Base-by-base conservation (phyloP, 2,329 filamentous ascomycete species). In the Verticillium klebahnii region DNA sequence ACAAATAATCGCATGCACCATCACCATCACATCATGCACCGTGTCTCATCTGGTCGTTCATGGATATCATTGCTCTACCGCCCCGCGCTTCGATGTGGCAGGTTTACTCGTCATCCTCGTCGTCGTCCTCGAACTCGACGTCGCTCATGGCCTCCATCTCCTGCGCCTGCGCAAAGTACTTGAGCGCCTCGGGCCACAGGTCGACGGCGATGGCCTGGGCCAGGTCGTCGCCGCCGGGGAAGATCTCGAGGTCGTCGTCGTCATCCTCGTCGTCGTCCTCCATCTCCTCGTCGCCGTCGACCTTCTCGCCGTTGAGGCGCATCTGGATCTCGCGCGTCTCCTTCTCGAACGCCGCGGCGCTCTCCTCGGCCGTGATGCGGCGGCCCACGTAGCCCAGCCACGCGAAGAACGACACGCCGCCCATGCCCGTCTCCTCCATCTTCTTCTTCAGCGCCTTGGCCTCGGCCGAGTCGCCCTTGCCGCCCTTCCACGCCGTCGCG, bases 101-200 rank as follows among this genome's bases (percentile, higher is more conserved):
- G 9, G 19, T 5, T 50, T 50, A 50, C 56, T 56, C 54, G 54
- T 56, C 54, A 56, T 56, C 58, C 40, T 84, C 82, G 6, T 84
- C 83, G 19, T 86, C 85, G 14, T 85, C 84, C 8, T 81, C 82
- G 9, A 82, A 72, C 70, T 92, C 89, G 67, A 92, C 89, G 65
- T 93, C 89, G 54, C 85, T 73, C 12, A 85, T 84, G 58, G 88
- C 87, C 61, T 85, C 79, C 15, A 54, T 32, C 69, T 92, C 89
- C 72, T 89, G 87, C 56, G 91, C 90, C 78, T 91, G 84, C 60
- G 84, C 88, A 79, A 95, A 98, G 79, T 95, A 96, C 75, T 91
- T 92, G 74, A 96, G 89, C 62, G 93, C 94, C 65, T 88, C 87
- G 57, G 92, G 91, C 89, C 90, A 97, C 59, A 98, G 79, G 68